phyloP scores from a whole-genome alignment of 768 basidiomycete species.

The Imleria badia region DNA sequence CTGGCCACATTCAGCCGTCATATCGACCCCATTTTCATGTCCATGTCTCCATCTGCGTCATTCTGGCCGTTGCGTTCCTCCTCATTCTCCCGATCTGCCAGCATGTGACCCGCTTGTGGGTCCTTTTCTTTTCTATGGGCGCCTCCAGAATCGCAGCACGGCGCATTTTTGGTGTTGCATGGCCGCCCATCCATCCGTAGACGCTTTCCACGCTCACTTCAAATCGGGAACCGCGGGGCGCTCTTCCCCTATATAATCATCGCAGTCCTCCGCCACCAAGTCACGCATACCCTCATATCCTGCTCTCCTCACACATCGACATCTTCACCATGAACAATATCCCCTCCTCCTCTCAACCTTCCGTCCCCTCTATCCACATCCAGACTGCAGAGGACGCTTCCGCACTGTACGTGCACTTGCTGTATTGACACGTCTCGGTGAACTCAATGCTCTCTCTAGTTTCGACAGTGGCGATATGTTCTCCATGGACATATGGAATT shows the following conservation, averaged over 20 bases:
- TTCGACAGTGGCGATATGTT: conserved; percentile 1
- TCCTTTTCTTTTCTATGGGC: conserved; percentile 6
- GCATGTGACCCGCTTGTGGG: conserved; percentile 1
- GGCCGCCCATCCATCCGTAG: neutral
- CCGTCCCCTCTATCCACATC: conserved; percentile 23
- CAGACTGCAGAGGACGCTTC: conserved; percentile 7
- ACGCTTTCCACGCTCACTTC: conserved; percentile 12
- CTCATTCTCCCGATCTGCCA: neutral
- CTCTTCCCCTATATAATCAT: conserved; percentile 19
- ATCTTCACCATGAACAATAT: conserved; percentile 11
- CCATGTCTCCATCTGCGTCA: conserved; percentile 2
- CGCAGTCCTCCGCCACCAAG: neutral
- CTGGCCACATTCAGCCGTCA: neutral
- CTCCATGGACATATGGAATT: neutral
- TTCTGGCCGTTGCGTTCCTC: neutral
- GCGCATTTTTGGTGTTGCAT: conserved; percentile 1
- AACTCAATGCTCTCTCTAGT: conserved; percentile 14
- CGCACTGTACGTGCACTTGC: conserved; percentile 16
- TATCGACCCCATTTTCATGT: neutral
- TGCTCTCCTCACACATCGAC: neutral
- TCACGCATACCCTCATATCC: conserved; percentile 8
- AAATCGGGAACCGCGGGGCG: conserved; percentile 8
- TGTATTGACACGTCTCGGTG: neutral
- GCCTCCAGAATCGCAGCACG: conserved; percentile 1
- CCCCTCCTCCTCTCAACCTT: neutral